Conservation (phyloP, 2,329 filamentous ascomycete genomes). For the Hymenoscyphus occultus region DNA sequence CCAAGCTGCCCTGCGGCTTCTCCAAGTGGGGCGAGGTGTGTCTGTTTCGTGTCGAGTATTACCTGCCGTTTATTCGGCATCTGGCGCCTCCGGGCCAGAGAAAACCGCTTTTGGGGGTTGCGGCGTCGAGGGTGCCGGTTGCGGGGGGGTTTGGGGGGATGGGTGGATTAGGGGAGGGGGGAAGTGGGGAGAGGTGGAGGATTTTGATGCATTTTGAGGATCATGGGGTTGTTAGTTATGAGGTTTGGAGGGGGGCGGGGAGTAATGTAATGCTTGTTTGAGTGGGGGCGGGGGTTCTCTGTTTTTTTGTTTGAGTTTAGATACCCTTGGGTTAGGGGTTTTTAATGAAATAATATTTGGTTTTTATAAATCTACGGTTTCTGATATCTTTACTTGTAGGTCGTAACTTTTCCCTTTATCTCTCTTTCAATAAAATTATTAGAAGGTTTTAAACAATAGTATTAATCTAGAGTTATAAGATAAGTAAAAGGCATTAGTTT, state of each 20-base stretch:
- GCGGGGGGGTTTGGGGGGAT: slow-evolving; percentile 66
- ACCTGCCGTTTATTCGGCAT: slow-evolving; percentile 44
- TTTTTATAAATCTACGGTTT: no score
- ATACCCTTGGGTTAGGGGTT: no score
- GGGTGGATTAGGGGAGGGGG: background rate
- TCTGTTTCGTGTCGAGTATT: slow-evolving; percentile 51
- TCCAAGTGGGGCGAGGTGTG: slow-evolving; percentile 14
- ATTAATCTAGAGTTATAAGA: no score
- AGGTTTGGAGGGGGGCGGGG: slow-evolving; percentile 4
- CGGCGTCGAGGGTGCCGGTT: slow-evolving; percentile 59
- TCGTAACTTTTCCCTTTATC: no score
- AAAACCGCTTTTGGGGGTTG: slow-evolving; percentile 63
- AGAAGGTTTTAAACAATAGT: no score
- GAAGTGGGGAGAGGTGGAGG: slow-evolving; percentile 39
- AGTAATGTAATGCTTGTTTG: no score
- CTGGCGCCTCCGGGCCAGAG: slow-evolving; percentile 37
- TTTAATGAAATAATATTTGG: no score
- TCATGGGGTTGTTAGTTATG: slow-evolving; percentile 1
- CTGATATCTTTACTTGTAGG: no score
- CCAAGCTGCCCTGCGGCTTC: slow-evolving; percentile 39
- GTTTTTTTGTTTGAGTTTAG: no score
- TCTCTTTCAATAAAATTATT: no score
- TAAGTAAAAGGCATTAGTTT: no score
- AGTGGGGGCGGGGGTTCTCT: no score
- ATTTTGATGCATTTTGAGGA: background rate